Base-by-base conservation (phyloP, 805 yeast species). In the Metschnikowia drakensbergensis region DNA sequence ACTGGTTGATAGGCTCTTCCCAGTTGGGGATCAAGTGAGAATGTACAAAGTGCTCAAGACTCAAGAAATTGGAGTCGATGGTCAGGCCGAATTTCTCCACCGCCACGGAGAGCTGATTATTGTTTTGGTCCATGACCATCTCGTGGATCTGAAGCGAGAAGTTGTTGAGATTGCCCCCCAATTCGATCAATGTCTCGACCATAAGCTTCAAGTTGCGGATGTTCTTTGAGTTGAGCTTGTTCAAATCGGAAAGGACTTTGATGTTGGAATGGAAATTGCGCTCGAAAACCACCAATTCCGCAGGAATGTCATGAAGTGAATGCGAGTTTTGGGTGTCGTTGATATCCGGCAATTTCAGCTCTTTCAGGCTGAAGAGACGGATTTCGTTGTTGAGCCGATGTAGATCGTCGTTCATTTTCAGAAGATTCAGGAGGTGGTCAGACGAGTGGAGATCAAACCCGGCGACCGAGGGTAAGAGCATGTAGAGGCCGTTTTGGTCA, bases 121-220 rank as follows among this genome's bases (percentile, higher is more conserved):
- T 48, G 44, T 51, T 68, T 49, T 27, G 48, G 43, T 29, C 42
- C n/a, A 42, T 37, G 38, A 37, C 46, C 50, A 53, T 53, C 62
- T 63, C 58, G 38, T 69, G 71, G 17, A 66, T 71, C 69, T 64
- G 72, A 31, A 80, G 68, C 22, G 82, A 75, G 54, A 80, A 78
- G 50, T 80, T 76, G 59, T 80, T 80, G 55, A 79, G 69, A 55
- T 77, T 76, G 3, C 82, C 83, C 22, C 84, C 84, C 44, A 80
- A 64, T 57, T 79, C 82, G 10, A 79, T 70, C 53, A 79, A 57
- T 4, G 67, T 63, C 11, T 64, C 50, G 43, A 77, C 65, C 31
- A 76, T 60, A 0, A 57, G 54, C 45, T 73, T 74, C 51, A 71
- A 69, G 53, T 72, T 69, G 39, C 72, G 71, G 23, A 67, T 63